Percentiles rank a stretch among this genome's conserved stretches.
Conservation (phyloP, 2,329 filamentous ascomycete genomes). For the Nothophaeocryptopus gaeumannii region DNA sequence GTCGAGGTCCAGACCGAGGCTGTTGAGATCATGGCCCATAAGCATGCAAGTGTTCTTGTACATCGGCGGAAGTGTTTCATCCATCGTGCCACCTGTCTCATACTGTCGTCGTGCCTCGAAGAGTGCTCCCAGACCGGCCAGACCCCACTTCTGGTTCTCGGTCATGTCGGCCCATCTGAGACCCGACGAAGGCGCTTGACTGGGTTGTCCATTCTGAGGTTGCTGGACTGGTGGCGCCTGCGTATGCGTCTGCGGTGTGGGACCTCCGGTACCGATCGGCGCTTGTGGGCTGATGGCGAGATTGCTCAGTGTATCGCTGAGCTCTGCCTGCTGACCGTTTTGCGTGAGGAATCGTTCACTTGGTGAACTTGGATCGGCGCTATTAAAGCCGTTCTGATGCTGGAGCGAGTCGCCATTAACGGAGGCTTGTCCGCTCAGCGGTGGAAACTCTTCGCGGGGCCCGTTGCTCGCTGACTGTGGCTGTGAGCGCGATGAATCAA, state of each 20-base stretch:
- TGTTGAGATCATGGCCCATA: constrained; percentile 62
- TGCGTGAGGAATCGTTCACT: constrained; percentile 21
- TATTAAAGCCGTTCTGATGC: constrained; percentile 24
- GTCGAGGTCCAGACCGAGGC: constrained; percentile 62
- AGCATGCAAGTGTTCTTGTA: constrained; percentile 44
- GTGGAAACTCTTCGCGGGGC: constrained; percentile 58
- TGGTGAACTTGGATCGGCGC: constrained; percentile 25
- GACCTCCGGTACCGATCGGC: constrained; percentile 24
- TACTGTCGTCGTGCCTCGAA: constrained; percentile 32
- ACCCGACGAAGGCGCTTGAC: constrained; percentile 31
- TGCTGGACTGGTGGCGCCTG: constrained; percentile 8
- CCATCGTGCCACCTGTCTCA: constrained; percentile 27
- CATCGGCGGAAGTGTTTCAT: constrained; percentile 31
- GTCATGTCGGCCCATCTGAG: constrained; percentile 57
- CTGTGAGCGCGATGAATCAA: constrained; percentile 52
- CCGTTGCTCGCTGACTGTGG: constrained; percentile 24
- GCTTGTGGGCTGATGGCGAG: constrained; percentile 20
- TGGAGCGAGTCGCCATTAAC: constrained; percentile 39
- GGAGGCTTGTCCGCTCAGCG: constrained; percentile 53
- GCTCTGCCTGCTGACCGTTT: constrained; percentile 26
- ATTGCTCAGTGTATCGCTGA: constrained; percentile 1
- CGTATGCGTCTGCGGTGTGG: constrained; percentile 10
- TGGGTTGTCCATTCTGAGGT: constrained; percentile 8
- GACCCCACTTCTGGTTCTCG: constrained; percentile 58
- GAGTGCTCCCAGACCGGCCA: constrained; percentile 58